Evolutionary conservation across 148 eudicot genomes (phyloP), one percentile per base, ranked within the genome.

Genomic region (Silene conica): DNA sequence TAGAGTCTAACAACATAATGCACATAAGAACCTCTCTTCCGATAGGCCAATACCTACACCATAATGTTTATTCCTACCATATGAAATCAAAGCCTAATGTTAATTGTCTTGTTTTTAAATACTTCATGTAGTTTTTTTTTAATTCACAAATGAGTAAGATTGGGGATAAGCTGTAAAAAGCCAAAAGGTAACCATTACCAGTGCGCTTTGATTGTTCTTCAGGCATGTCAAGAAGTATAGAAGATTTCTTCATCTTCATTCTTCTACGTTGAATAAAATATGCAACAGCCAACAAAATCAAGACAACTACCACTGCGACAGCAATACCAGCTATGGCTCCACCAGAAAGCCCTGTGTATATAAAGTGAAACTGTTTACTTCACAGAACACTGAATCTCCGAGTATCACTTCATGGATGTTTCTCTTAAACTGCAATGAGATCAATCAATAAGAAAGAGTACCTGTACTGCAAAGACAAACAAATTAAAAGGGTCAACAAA

Each of bases 241-340:
- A 25, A 65, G 74, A 70, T 4, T 72, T 45, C 59, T 52, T 75
- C 71, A 61, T 80, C 60, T 80, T 86, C 82, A 78, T 90, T 79
- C 86, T 86, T 73, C 82, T 81, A 52, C 72, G 72, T 31, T 11
- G 61, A 5, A 75, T 55, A 14, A 62, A 78, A 75, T 73, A 83
- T 31, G 83, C 54, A 14, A 72, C 82, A 59, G 82, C 87, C 73
- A 85, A 59, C 31, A 79, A 11, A 26, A 86, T 69, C 67, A 87
- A 20, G 67, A 63, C 83, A 72, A 55, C 85, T 71, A 84, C 63
- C 18, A 68, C 87, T 62, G 80, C 90, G 41, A 85, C 76, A 45
- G 73, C 41, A 80, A 88, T 76, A 28, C 86, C 92, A 77, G 83
- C 92, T 67, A 88, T 79, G 67, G 77, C 85, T 79, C 85, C 92